A percentile compares a stretch with the other conserved stretches of the same genome.
Evolutionary conservation across 129 eudicot genomes (phyloP).

Genomic region (Flaveria ramosissima): DNA sequence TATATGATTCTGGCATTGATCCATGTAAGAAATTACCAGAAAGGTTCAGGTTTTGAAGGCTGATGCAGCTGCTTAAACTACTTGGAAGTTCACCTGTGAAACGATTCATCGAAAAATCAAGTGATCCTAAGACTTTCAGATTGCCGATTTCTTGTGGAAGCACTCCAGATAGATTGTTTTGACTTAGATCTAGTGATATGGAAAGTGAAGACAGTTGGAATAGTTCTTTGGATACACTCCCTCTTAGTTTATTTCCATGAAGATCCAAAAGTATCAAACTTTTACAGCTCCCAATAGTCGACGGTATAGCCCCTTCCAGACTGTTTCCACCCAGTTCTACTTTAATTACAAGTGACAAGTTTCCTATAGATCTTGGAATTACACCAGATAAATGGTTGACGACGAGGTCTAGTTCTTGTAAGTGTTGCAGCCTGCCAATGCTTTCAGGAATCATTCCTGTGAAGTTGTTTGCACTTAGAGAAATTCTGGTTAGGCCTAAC

Average conservation of each 20-base stretch:
- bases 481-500: neutral
- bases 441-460: constrained; percentile 20
- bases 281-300: constrained; percentile 25
- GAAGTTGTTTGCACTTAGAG: neutral
- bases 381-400: constrained; percentile 9
- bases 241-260: constrained; percentile 13
- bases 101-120: constrained; percentile 23
- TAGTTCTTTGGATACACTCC: constrained; percentile 23
- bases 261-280: neutral
- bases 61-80: constrained; percentile 11
- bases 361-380: constrained; percentile 28
- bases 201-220: constrained; percentile 26
- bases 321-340: neutral
- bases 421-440: constrained; percentile 12
- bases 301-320: constrained; percentile 28
- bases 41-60: constrained; percentile 4
- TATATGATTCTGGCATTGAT: neutral
- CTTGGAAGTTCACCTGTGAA: constrained; percentile 33
- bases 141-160: constrained; percentile 30
- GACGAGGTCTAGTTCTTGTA: neutral
- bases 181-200: constrained; percentile 17
- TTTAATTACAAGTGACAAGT: constrained; percentile 3
- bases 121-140: neutral
- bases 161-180: constrained; percentile 23
- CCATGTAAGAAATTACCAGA: constrained; percentile 25